These are phyloP conservation scores for Oryza glaberrima DNA, from an alignment of 176 grass and related monocot species.

Conservation along the genomic window DNA sequence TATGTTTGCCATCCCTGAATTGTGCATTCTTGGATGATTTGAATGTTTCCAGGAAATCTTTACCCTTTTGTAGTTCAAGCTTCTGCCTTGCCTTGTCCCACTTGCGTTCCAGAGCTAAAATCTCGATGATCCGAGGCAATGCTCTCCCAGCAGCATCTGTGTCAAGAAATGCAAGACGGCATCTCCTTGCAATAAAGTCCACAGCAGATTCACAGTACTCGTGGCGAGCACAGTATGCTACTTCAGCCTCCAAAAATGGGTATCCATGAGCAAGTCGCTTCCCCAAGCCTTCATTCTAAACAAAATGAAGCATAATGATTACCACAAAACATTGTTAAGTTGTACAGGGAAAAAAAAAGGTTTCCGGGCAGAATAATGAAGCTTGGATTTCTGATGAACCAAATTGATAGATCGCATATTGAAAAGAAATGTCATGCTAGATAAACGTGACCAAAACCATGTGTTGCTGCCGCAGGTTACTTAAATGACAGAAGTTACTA, in stretches of 20 bases:
- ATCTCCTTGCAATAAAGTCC: constrained; percentile 88
- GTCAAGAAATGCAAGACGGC: constrained; percentile 86
- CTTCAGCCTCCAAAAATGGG: constrained; percentile 93
- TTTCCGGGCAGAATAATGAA: constrained; percentile 4
- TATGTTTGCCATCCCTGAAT: constrained; percentile 93
- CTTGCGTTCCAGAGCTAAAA: constrained; percentile 77
- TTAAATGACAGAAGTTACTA: too few species aligned
- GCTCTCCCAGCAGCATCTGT: constrained; percentile 79
- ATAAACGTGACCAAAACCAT: not conserved
- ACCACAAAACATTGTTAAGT: not conserved
- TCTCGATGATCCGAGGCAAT: constrained; percentile 76
- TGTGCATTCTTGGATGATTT: constrained; percentile 91
- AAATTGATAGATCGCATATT: not conserved
- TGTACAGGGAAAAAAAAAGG: not conserved
- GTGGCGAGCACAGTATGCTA: constrained; percentile 88
- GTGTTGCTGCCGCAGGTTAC: not conserved
- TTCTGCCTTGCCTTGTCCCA: constrained; percentile 80
- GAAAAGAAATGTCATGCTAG: not conserved
- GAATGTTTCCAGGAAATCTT: constrained; percentile 86
- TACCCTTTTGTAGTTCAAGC: constrained; percentile 68
- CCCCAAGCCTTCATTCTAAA: constrained; percentile 82
- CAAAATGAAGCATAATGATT: constrained; percentile 17
- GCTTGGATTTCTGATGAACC: not conserved
- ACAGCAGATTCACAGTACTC: constrained; percentile 90
- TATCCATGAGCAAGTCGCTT: constrained; percentile 88